Percentiles rank a stretch among this genome's conserved stretches.
These are phyloP conservation scores for Ascochyta fabae DNA, from an alignment of 2,329 filamentous ascomycete genomes.

Conservation along the genomic window DNA sequence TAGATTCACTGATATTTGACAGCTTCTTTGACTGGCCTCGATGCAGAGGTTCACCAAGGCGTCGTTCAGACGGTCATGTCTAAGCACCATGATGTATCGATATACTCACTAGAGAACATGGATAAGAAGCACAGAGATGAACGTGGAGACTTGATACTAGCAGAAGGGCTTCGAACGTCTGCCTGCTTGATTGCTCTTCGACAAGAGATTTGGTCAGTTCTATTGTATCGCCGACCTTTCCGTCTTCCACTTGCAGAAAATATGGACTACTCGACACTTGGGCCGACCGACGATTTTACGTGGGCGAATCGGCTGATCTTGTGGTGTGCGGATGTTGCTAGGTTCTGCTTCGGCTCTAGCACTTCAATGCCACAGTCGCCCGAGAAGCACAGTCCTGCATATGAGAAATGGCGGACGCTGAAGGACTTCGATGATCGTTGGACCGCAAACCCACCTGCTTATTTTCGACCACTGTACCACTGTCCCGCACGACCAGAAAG, in stretches of 20 bases:
- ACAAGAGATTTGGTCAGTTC: slow-evolving; percentile 4
- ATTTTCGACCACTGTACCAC: background rate
- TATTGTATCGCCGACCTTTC: slow-evolving; percentile 1
- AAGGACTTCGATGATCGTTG: background rate
- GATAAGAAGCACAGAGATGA: background rate
- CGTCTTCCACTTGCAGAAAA: background rate
- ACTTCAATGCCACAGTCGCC: background rate
- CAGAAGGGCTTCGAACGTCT: background rate
- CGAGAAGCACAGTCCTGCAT: background rate
- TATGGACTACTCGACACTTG: background rate
- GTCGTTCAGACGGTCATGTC: slow-evolving; percentile 3
- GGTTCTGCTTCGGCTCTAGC: slow-evolving; percentile 2
- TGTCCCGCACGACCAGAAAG: background rate
- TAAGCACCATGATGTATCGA: background rate
- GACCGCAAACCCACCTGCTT: background rate
- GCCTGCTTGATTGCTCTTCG: background rate
- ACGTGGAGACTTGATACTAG: background rate
- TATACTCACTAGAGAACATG: slow-evolving; percentile 5
- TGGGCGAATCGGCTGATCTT: background rate
- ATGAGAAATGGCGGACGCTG: background rate
- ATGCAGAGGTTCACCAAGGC: background rate
- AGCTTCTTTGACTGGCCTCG: slow-evolving; percentile 1
- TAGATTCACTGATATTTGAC: background rate
- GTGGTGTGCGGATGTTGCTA: slow-evolving; percentile 2
- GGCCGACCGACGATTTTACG: background rate